phyloP scores from a whole-genome alignment of 2,329 filamentous ascomycete species.

The Zymoseptoria ardabiliae region DNA sequence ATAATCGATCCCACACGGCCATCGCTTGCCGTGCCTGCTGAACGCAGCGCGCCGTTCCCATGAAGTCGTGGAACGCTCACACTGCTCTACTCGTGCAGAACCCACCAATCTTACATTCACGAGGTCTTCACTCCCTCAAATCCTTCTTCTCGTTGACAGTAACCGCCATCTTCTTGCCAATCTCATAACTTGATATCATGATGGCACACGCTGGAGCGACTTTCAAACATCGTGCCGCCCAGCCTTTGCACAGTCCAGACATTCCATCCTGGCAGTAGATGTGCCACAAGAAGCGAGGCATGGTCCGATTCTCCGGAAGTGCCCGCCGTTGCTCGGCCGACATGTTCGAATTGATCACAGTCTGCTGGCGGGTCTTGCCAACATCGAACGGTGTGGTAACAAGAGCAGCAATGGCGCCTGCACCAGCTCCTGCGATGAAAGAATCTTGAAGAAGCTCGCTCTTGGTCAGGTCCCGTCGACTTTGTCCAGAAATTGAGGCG shows the following conservation, averaged over 20 bases:
- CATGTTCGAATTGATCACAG: constrained; percentile 55
- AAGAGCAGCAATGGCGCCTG: constrained; percentile 77
- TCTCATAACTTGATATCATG: constrained; percentile 97
- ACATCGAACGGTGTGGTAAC: constrained; percentile 95
- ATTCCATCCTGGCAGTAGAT: constrained; percentile 83
- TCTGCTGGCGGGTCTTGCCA: constrained; percentile 89
- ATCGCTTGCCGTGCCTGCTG: background rate
- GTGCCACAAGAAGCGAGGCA: constrained; percentile 78
- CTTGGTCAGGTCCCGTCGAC: constrained; percentile 52
- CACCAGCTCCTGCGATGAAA: constrained; percentile 76
- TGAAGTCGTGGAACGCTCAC: background rate
- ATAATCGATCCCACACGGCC: background rate
- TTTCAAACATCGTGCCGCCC: constrained; percentile 85
- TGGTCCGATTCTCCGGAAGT: constrained; percentile 65
- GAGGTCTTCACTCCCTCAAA: background rate
- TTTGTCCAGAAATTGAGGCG: constrained; percentile 20
- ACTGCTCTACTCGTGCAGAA: background rate
- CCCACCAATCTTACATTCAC: background rate
- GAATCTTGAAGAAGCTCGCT: constrained; percentile 76
- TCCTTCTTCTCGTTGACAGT: constrained; percentile 58
- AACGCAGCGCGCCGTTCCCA: background rate
- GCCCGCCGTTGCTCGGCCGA: constrained; percentile 34
- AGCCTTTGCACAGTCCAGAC: constrained; percentile 78
- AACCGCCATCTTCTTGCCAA: constrained; percentile 82
- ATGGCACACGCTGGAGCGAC: constrained; percentile 95